Evolutionary conservation across 2,329 filamentous ascomycete species (phyloP).

Genomic region (Purpureocillium lavendulum): DNA sequence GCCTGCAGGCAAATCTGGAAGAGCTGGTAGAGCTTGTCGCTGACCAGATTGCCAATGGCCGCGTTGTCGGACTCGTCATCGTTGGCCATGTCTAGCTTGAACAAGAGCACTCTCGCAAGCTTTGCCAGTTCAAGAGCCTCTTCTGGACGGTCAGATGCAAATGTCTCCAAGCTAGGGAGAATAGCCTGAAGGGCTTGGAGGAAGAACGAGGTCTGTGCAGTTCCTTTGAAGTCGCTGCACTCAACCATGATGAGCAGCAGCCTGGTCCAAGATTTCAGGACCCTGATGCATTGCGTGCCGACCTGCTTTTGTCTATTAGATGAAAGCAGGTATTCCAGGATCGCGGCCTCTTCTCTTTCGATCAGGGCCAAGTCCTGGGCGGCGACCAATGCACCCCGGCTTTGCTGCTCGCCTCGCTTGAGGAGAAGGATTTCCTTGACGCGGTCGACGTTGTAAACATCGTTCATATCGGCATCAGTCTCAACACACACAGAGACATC

Average conservation of each 20-base stretch:
- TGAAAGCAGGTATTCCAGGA: conserved; percentile 53
- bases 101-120: conserved; percentile 65
- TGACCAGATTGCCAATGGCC: conserved; percentile 61
- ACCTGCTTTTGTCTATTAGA: conserved; percentile 57
- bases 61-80: conserved; percentile 32
- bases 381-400: conserved; percentile 37
- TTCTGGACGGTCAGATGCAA: conserved; percentile 57
- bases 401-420: conserved; percentile 54
- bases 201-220: conserved; percentile 67
- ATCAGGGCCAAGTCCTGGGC: conserved; percentile 40
- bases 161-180: conserved; percentile 76
- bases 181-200: conserved; percentile 81
- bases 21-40: conserved; percentile 83
- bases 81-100: conserved; percentile 56
- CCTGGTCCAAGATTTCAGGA: conserved; percentile 77
- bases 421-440: conserved; percentile 67
- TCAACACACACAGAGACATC: conserved; percentile 59
- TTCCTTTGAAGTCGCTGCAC: conserved; percentile 68
- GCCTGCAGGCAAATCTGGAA: conserved; percentile 82
- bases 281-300: conserved; percentile 48
- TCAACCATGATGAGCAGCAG: conserved; percentile 77
- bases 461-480: conserved; percentile 45
- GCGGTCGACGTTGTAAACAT: conserved; percentile 60
- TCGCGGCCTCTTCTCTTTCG: conserved; percentile 49
- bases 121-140: conserved; percentile 71